A percentile compares a stretch with the other conserved stretches of the same genome.
Evolutionary conservation across 441 rosid species (phyloP).

Genomic region (Dalechampia spathulata): DNA sequence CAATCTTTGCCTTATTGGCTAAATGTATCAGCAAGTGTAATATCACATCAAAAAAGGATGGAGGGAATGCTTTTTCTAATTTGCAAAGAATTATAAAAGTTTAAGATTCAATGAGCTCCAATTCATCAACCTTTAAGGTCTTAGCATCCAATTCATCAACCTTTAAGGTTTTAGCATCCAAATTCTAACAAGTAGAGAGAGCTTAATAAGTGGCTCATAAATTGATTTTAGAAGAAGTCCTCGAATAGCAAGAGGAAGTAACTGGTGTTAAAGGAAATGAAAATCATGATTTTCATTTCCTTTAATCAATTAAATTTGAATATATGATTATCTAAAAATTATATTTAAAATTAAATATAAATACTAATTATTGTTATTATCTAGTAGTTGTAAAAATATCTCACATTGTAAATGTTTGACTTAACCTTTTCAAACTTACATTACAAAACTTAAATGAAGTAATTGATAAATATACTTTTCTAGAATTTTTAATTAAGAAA

Average conservation of each 20-base stretch:
- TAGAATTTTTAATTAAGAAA: too few relatives aligned
- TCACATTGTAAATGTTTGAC: too few relatives aligned
- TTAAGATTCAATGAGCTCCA: not conserved
- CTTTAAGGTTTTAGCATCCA: not conserved
- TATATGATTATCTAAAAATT: too few relatives aligned
- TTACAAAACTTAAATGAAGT: too few relatives aligned
- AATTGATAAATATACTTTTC: too few relatives aligned
- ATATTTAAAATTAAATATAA: too few relatives aligned
- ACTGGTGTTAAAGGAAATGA: not conserved
- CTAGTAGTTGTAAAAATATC: too few relatives aligned
- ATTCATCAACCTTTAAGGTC: not conserved
- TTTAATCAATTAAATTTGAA: too few relatives aligned
- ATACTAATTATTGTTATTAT: too few relatives aligned
- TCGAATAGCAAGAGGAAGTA: not conserved
- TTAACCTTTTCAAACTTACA: too few relatives aligned
- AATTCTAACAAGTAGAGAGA: not conserved
- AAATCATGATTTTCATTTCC: not conserved
- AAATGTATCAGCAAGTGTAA: not conserved
- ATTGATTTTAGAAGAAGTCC: not conserved
- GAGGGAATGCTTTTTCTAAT: not conserved
- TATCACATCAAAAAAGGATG: not conserved
- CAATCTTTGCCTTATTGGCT: not conserved
- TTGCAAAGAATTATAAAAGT: not conserved
- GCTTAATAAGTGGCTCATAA: not conserved
- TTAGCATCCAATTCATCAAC: not conserved